Evolutionary conservation across 345 rosid genomes (phyloP).

Genomic region (Corchorus olitorius): DNA sequence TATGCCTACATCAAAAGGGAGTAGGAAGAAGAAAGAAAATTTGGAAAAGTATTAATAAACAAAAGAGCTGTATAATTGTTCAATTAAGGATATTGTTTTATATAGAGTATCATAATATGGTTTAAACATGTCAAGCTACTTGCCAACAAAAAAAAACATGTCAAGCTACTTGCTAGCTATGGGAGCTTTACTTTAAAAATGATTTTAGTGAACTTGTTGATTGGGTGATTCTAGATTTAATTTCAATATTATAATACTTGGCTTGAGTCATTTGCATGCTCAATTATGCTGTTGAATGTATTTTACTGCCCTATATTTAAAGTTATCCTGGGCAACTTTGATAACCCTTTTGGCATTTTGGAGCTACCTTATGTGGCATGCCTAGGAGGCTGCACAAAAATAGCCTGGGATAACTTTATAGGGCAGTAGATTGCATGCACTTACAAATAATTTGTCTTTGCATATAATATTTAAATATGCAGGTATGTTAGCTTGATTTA

Average conservation of each 20-base stretch:
- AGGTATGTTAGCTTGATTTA: not conserved
- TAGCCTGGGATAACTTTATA: too few relatives aligned
- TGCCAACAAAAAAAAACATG: not conserved
- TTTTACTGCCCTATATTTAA: too few relatives aligned
- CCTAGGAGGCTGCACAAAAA: too few relatives aligned
- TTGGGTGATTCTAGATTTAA: not conserved
- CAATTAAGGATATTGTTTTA: constrained; percentile 1
- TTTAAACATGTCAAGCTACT: not conserved
- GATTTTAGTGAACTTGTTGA: not conserved
- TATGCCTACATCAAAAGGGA: not conserved
- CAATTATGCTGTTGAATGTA: not conserved
- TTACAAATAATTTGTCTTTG: not conserved
- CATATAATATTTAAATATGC: not conserved
- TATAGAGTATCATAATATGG: not conserved
- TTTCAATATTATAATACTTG: not conserved
- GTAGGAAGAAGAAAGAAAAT: not conserved
- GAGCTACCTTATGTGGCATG: too few relatives aligned
- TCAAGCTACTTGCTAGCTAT: not conserved
- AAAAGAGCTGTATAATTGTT: not conserved
- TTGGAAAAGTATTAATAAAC: not conserved
- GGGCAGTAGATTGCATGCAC: too few relatives aligned
- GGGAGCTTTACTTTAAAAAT: not conserved
- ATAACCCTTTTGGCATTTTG: too few relatives aligned
- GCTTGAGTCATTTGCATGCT: not conserved
- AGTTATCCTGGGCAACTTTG: too few relatives aligned